A percentile compares a stretch with the other conserved stretches of the same genome.
Evolutionary conservation across 192 early-diverging fungal genomes (phyloP).

Genomic region (Podochytrium sp.): DNA sequence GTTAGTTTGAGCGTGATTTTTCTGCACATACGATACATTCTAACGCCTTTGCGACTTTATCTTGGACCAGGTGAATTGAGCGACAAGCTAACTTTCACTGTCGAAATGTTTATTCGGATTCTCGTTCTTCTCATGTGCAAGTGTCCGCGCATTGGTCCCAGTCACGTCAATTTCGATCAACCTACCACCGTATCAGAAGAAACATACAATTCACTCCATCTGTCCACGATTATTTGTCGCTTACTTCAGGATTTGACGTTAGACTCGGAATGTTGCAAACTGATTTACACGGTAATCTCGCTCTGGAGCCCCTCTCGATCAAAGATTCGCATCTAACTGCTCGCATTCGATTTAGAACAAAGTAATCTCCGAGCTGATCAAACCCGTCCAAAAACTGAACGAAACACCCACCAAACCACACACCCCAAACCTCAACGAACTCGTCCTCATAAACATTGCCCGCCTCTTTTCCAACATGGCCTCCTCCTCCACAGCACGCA

Average conservation of each 20-base stretch:
- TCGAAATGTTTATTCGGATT: not conserved
- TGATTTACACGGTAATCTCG: slow-evolving; percentile 39
- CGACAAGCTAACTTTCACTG: slow-evolving; percentile 13
- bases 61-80: not conserved
- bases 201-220: slow-evolving; percentile 22
- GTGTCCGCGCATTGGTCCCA: slow-evolving; percentile 9
- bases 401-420: not conserved
- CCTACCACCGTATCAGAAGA: not conserved
- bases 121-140: slow-evolving; percentile 11
- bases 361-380: slow-evolving; percentile 39
- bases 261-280: slow-evolving; percentile 24
- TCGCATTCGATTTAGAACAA: slow-evolving; percentile 21
- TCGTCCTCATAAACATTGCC: slow-evolving; percentile 40
- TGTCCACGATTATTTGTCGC: slow-evolving; percentile 37
- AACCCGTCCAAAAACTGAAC: slow-evolving; percentile 28
- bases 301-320: too few relatives aligned
- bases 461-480: slow-evolving; percentile 48
- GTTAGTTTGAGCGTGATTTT: too few relatives aligned
- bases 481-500: slow-evolving; percentile 39
- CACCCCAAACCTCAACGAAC: slow-evolving; percentile 20
- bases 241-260: slow-evolving; percentile 34
- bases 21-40: not conserved
- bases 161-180: slow-evolving; percentile 7
- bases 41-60: too few relatives aligned
- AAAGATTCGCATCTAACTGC: not conserved